phyloP scores from a whole-genome alignment of 805 yeast genomes.

The Pichia occidentalis region DNA sequence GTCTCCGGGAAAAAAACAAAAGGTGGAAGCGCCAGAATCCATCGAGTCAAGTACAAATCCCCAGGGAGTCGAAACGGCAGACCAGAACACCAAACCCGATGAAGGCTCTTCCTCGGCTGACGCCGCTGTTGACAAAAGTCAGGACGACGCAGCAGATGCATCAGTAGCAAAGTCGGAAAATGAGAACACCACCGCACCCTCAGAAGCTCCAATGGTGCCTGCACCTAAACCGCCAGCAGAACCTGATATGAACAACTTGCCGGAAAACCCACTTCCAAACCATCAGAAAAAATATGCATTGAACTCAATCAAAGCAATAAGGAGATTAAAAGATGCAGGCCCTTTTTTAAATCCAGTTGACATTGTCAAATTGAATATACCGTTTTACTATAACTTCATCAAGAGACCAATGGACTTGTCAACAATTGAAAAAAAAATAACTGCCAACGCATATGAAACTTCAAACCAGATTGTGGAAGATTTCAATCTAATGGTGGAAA shows the following conservation, averaged over 20 bases:
- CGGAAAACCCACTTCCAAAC: constrained; percentile 60
- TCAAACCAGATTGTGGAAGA: constrained; percentile 68
- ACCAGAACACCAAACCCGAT: not conserved
- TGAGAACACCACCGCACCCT: constrained; percentile 1
- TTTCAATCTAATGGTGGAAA: constrained; percentile 75
- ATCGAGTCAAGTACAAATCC: not conserved
- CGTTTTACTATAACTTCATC: constrained; percentile 79
- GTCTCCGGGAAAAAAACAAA: constrained; percentile 1
- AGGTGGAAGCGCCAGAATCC: not conserved
- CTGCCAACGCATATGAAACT: constrained; percentile 60
- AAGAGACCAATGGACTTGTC: constrained; percentile 89
- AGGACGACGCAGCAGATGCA: not conserved
- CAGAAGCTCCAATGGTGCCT: constrained; percentile 37
- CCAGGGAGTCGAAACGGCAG: not conserved
- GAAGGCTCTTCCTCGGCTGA: not conserved
- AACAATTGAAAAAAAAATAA: constrained; percentile 79
- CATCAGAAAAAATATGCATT: constrained; percentile 81
- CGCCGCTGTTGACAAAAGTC: not conserved
- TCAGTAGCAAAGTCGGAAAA: too few species aligned
- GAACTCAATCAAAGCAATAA: constrained; percentile 77
- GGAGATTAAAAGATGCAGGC: constrained; percentile 83
- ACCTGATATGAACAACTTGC: constrained; percentile 66
- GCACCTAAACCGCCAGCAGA: constrained; percentile 73
- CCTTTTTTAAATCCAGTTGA: constrained; percentile 92
- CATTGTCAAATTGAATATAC: constrained; percentile 78